Evolutionary conservation across 352 stramenopile genomes (phyloP).

Genomic region (Peronospora destructor): DNA sequence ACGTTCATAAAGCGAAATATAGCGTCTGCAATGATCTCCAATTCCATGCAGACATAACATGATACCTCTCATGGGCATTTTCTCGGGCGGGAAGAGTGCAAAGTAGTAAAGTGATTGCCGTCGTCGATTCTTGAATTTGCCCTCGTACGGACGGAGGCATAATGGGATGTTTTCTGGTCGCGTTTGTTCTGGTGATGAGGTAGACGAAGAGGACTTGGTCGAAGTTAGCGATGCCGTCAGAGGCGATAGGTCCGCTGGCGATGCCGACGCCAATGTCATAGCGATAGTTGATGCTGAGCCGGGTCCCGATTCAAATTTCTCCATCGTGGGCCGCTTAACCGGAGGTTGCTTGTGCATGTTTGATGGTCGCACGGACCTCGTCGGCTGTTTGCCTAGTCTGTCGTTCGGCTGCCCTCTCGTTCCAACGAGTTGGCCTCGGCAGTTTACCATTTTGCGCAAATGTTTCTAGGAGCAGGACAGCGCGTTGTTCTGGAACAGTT

Average conservation of each 20-base stretch:
- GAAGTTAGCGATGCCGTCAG: slow-evolving; percentile 12
- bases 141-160: slow-evolving; percentile 25
- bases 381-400: too few species aligned
- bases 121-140: slow-evolving; percentile 36
- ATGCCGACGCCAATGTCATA: too few species aligned
- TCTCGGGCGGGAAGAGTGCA: slow-evolving; percentile 33
- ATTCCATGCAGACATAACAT: slow-evolving; percentile 51
- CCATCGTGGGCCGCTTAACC: slow-evolving; percentile 4
- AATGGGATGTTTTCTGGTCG: slow-evolving; percentile 15
- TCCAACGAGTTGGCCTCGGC: slow-evolving; percentile 18
- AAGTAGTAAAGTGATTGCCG: slow-evolving; percentile 42
- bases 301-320: slow-evolving; percentile 11
- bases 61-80: slow-evolving; percentile 31
- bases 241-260: slow-evolving; percentile 10
- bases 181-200: slow-evolving; percentile 11
- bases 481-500: too few species aligned
- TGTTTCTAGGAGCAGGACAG: background rate
- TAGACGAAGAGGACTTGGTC: slow-evolving; percentile 11
- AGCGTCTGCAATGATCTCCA: slow-evolving; percentile 43
- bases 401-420: too few species aligned
- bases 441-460: slow-evolving; percentile 28
- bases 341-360: slow-evolving; percentile 3
- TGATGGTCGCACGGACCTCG: background rate
- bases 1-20: slow-evolving; percentile 38
- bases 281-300: slow-evolving; percentile 16